Percentiles rank a stretch among this genome's conserved stretches.
Conservation (phyloP, 257 asterid species). For the Solanum okadae region DNA sequence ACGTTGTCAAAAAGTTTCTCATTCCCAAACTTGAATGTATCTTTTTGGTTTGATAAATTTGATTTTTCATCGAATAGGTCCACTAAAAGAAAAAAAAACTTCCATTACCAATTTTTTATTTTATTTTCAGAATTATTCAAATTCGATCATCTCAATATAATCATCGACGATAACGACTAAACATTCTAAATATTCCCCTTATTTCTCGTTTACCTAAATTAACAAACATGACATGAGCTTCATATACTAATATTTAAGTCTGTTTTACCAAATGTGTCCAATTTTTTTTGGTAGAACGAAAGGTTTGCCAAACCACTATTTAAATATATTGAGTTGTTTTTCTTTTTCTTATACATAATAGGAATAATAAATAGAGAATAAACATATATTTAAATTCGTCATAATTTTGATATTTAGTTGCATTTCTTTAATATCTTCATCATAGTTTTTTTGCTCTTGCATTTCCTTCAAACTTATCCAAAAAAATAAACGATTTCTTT, state of each 20-base stretch:
- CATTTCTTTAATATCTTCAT: not conserved
- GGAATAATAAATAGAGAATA: not conserved
- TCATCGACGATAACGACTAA: too few species aligned
- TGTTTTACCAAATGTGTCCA: not conserved
- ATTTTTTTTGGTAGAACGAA: not conserved
- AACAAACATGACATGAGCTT: not conserved
- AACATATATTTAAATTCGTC: not conserved
- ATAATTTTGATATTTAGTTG: not conserved
- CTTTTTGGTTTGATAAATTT: not conserved
- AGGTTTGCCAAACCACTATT: not conserved
- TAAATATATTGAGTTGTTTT: not conserved
- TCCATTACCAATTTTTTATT: too few species aligned
- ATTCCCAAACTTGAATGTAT: not conserved
- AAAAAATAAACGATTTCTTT: fast-evolving
- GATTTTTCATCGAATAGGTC: not conserved
- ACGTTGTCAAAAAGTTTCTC: not conserved
- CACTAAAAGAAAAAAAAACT: not conserved
- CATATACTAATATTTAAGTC: not conserved
- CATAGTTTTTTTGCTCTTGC: not conserved
- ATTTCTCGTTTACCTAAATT: not conserved
- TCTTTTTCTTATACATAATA: too few species aligned
- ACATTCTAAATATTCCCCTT: not conserved
- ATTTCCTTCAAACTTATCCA: not conserved
- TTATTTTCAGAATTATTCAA: too few species aligned
- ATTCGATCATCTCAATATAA: too few species aligned